A percentile compares a stretch with the other conserved stretches of the same genome.
These are phyloP conservation scores for Mortierella sp. DNA, from an alignment of 371 early-diverging fungal genomes.

Conservation along the genomic window DNA sequence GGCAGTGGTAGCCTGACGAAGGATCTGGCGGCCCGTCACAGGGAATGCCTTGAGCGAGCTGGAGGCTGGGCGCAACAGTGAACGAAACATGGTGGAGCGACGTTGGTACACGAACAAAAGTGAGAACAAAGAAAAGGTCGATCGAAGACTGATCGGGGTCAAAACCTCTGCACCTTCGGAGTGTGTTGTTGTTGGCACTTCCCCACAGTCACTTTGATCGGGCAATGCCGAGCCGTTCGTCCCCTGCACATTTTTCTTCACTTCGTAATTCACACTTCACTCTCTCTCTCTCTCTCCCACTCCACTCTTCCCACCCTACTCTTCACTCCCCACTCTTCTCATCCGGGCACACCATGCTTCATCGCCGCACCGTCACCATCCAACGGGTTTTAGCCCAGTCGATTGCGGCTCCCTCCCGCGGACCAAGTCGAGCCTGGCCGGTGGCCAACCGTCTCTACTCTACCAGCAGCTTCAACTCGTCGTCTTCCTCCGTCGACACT, in stretches of 20 bases:
- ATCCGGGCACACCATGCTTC: neutral
- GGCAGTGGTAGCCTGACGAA: constrained; percentile 28
- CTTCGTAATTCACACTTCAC: neutral
- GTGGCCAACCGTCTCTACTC: constrained; percentile 15
- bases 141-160: too few species aligned
- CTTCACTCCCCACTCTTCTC: neutral
- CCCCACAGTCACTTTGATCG: too few species aligned
- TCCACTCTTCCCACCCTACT: too few species aligned
- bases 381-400: constrained; percentile 1
- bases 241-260: too few species aligned
- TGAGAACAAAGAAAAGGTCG: neutral
- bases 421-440: neutral
- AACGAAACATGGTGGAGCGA: constrained; percentile 35
- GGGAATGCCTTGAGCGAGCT: constrained; percentile 8
- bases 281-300: neutral
- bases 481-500: constrained; percentile 1
- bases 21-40: constrained; percentile 4
- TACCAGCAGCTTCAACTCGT: constrained; percentile 9
- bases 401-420: neutral
- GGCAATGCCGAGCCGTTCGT: too few species aligned
- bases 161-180: too few species aligned
- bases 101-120: neutral
- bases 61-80: constrained; percentile 26
- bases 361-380: constrained; percentile 3
- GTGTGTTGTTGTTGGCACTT: too few species aligned